These are phyloP conservation scores for Populus simonii DNA, from an alignment of 345 rosid genomes.

Conservation along the genomic window DNA sequence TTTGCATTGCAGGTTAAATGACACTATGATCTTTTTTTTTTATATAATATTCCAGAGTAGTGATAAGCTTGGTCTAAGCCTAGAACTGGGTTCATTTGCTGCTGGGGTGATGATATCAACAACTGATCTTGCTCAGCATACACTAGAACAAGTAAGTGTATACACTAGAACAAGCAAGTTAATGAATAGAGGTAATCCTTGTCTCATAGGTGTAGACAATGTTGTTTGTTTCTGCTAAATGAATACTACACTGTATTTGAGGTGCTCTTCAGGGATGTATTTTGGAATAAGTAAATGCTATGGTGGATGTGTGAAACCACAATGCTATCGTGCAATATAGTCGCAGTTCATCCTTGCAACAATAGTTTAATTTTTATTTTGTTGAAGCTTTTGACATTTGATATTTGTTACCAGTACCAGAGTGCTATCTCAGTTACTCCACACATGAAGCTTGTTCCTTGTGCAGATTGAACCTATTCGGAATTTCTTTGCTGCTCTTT, in stretches of 20 bases:
- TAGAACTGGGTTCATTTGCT: conserved; percentile 97
- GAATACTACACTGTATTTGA: background rate
- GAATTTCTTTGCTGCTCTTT: conserved; percentile 88
- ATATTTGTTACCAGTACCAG: background rate
- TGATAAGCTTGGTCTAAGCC: conserved; percentile 94
- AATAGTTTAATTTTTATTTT: background rate
- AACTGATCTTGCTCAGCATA: conserved; percentile 90
- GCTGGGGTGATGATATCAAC: conserved; percentile 99
- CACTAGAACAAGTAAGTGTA: conserved; percentile 89
- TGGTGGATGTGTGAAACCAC: background rate
- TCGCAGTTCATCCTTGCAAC: background rate
- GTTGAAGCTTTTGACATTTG: background rate
- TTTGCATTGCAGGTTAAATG: background rate
- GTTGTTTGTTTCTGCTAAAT: background rate
- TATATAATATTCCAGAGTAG: conserved; percentile 69
- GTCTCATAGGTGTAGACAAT: background rate
- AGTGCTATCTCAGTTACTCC: background rate
- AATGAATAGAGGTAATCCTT: background rate
- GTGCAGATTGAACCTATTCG: conserved; percentile 88
- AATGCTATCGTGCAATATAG: background rate
- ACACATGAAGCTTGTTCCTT: conserved; percentile 8
- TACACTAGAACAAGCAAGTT: conserved; percentile 83
- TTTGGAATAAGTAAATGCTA: background rate
- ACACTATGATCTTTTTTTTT: background rate
- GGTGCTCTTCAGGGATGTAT: background rate